Percentiles rank a stretch among this genome's conserved stretches.
Evolutionary conservation across 1,284 basidiomycete genomes (phyloP).

Genomic region (Apiotrichum montevideense): DNA sequence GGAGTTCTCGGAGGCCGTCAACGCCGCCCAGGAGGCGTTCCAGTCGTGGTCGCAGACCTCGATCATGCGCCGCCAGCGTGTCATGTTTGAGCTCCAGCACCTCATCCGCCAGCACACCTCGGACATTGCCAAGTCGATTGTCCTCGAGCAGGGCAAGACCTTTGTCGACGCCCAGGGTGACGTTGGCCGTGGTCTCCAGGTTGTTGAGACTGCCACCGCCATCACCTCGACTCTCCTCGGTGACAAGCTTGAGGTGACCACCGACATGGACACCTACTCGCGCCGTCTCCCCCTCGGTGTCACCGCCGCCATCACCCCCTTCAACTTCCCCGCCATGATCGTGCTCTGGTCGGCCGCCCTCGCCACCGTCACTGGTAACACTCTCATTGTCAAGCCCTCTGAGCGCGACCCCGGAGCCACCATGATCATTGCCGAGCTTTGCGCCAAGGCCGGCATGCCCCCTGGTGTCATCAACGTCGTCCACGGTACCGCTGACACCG

Average conservation of each 20-base stretch:
- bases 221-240: constrained; percentile 80
- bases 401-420: constrained; percentile 94
- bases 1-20: constrained; percentile 82
- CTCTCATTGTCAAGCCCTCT: constrained; percentile 88
- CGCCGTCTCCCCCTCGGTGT: constrained; percentile 55
- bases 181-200: constrained; percentile 77
- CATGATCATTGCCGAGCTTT: constrained; percentile 95
- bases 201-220: constrained; percentile 81
- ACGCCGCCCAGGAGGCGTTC: constrained; percentile 79
- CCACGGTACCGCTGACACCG: constrained; percentile 80
- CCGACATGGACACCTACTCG: constrained; percentile 86
- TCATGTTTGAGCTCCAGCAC: constrained; percentile 83
- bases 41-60: constrained; percentile 83
- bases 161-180: constrained; percentile 88
- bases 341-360: constrained; percentile 90
- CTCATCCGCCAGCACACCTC: constrained; percentile 63
- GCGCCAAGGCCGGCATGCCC: constrained; percentile 66
- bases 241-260: constrained; percentile 88
- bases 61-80: constrained; percentile 77
- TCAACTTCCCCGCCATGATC: constrained; percentile 88
- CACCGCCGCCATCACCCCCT: constrained; percentile 61
- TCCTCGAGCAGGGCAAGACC: constrained; percentile 88
- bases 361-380: constrained; percentile 60
- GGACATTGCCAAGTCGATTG: constrained; percentile 57
- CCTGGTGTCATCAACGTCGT: constrained; percentile 80